phyloP scores from a whole-genome alignment of 805 yeast species.

The Lachancea quebecensis region DNA sequence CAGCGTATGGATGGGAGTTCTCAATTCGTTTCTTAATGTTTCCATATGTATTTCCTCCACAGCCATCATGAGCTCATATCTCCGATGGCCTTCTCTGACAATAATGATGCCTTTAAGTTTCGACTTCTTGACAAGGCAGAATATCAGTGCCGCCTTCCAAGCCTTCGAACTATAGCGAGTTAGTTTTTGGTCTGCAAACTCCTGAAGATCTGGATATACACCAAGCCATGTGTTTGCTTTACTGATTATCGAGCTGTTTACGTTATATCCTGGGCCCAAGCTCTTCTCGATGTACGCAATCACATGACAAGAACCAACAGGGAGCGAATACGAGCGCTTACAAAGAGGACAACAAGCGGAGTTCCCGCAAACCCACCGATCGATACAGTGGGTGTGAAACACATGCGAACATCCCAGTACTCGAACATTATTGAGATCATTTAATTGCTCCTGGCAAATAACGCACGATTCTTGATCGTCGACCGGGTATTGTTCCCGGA shows the following conservation, averaged over 20 bases:
- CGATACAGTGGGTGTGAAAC: conserved; percentile 1
- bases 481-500: not conserved
- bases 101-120: not conserved
- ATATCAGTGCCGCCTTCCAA: not conserved
- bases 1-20: not conserved
- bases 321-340: not conserved
- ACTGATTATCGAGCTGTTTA: not conserved
- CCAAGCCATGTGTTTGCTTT: not conserved
- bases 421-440: not conserved
- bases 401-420: not conserved
- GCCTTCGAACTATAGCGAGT: not conserved
- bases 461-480: not conserved
- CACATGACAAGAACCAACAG: not conserved
- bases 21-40: not conserved
- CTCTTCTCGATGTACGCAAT: not conserved
- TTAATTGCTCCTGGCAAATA: conserved; percentile 1
- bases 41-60: not conserved
- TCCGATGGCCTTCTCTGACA: not conserved
- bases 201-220: not conserved
- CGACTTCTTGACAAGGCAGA: not conserved
- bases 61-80: not conserved
- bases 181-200: not conserved
- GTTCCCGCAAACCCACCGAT: not conserved
- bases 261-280: not conserved
- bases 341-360: conserved; percentile 2